Evolutionary conservation across 2,329 filamentous ascomycete species (phyloP), one percentile per base, ranked within the genome.

Genomic region (Apiospora hydei): DNA sequence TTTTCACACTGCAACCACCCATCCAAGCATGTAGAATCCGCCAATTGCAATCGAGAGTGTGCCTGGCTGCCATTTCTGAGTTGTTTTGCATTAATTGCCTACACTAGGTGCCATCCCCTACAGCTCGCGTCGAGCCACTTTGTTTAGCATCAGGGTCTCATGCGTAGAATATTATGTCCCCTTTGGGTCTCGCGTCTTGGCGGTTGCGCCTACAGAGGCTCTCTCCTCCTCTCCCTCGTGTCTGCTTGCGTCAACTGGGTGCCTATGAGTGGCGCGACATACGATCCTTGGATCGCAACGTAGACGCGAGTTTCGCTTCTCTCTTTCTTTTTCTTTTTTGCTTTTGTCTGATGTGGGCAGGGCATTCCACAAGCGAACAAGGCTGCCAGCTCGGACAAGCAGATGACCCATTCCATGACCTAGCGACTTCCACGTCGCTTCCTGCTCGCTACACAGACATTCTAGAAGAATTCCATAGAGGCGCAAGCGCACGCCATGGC

Each of bases 371-470:
- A 26, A 41, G 57, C 30, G 57, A 64, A n/a, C 57, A 64, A 41
- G 18, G n/a, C 30, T n/a, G n/a, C n/a, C 49, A 26, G 10, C n/a
- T 24, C 46, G 51, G 51, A 34, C 51, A 5, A 61, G 53, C 30
- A 38, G 11, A 13, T 6, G 4, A 61, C 21, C 10, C 57, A 6
- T 41, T n/a, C 34, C 34, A 38, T 8, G 34, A 34, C 24, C 41
- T n/a, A 18, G 18, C 21, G 18, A 38, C 18, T n/a, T 24, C 41
- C 34, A 5, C 34, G 34, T 38, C 34, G 57, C 57, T 64, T 64
- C 57, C 41, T 11, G 57, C 57, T 64, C 57, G 57, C 57, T 64
- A 64, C 57, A 64, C 53, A 61, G 7, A 5, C 46, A 18, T 64
- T 64, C 57, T n/a, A 64, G 57, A 64, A 64, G 18, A 1, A 41